Evolutionary conservation across 2,329 filamentous ascomycete genomes (phyloP).

Genomic region (Aphanoascus verrucosus): DNA sequence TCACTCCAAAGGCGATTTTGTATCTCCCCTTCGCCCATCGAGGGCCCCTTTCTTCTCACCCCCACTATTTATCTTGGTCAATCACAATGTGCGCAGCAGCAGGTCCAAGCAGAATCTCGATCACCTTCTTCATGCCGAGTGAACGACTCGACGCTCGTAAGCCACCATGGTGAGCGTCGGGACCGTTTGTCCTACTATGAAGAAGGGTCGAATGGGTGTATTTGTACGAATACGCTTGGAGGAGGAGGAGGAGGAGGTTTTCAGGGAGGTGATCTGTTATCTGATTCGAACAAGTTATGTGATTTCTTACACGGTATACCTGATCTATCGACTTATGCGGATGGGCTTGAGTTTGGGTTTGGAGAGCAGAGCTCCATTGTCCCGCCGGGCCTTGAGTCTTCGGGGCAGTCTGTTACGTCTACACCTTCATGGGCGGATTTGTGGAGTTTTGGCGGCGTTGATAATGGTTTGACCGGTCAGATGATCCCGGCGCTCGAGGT

Average conservation of each 20-base stretch:
- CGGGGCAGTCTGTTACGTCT: background rate
- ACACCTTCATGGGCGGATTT: background rate
- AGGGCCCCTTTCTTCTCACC: slow-evolving; percentile 1
- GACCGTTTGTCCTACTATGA: background rate
- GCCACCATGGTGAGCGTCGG: slow-evolving; percentile 11
- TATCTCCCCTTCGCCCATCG: background rate
- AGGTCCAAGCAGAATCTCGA: background rate
- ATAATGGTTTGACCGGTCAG: background rate
- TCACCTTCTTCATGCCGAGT: background rate
- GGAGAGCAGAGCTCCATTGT: background rate
- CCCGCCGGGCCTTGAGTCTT: background rate
- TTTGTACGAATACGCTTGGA: background rate
- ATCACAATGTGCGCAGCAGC: slow-evolving; percentile 5
- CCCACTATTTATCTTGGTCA: slow-evolving; percentile 12
- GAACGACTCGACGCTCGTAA: slow-evolving; percentile 1
- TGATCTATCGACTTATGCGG: background rate
- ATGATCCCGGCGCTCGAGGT: background rate
- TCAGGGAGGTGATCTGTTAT: background rate
- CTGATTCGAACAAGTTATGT: background rate
- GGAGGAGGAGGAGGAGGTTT: background rate
- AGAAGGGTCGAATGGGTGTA: background rate
- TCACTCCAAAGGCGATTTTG: slow-evolving; percentile 2
- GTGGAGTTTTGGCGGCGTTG: background rate
- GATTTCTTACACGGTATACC: background rate
- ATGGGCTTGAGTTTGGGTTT: background rate